These are phyloP conservation scores for Boletus patriciae DNA, from an alignment of 768 basidiomycete species.

Conservation along the genomic window DNA sequence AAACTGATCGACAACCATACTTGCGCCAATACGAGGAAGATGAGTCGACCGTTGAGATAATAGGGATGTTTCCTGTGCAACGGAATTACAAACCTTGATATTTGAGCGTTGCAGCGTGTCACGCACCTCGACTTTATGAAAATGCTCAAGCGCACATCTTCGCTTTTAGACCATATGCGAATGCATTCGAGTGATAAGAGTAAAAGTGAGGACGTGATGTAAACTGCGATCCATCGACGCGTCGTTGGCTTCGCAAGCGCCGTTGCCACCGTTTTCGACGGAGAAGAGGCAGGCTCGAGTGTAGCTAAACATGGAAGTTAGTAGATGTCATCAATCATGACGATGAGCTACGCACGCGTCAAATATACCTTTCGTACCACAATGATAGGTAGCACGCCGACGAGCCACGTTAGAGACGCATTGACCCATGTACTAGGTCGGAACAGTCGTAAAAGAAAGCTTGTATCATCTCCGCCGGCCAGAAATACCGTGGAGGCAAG, in stretches of 20 bases:
- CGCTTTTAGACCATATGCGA: conserved; percentile 25
- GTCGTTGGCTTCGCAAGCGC: conserved; percentile 51
- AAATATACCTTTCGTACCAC: conserved; percentile 60
- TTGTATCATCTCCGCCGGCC: conserved; percentile 14
- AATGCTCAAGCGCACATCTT: conserved; percentile 47
- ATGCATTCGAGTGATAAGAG: conserved; percentile 47
- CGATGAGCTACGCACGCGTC: conserved; percentile 47
- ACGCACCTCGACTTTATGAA: conserved; percentile 70
- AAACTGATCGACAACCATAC: conserved; percentile 46
- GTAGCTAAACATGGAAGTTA: conserved; percentile 35
- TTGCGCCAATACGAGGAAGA: conserved; percentile 62
- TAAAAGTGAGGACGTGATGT: conserved; percentile 46
- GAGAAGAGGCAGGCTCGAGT: conserved; percentile 52
- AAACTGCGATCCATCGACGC: conserved; percentile 44
- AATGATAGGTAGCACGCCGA: conserved; percentile 55
- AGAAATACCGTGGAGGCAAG: conserved; percentile 44
- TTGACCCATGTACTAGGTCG: conserved; percentile 44
- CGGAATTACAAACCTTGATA: neutral
- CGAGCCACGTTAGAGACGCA: conserved; percentile 47
- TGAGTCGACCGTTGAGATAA: conserved; percentile 66
- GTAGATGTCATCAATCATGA: neutral
- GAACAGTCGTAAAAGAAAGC: conserved; percentile 39
- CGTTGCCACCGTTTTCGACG: conserved; percentile 45
- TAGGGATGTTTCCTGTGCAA: conserved; percentile 67
- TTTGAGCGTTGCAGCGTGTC: neutral